phyloP scores from a whole-genome alignment of 441 rosid genomes.

The Erodium texanum region DNA sequence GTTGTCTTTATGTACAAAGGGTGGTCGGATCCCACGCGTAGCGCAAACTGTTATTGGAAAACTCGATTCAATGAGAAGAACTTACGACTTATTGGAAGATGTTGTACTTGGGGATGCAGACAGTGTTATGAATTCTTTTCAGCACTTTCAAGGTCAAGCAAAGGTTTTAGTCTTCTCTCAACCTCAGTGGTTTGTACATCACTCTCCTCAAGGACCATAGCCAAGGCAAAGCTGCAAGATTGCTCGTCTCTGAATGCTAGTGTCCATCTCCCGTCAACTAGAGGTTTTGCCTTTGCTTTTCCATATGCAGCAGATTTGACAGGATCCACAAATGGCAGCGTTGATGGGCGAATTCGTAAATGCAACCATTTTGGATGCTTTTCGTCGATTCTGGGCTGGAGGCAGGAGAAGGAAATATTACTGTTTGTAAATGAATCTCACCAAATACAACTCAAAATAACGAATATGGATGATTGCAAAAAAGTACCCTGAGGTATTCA shows the following conservation, averaged over 20 bases:
- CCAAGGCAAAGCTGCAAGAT: conserved; percentile 59
- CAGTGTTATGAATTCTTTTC: conserved; percentile 21
- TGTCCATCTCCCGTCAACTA: conserved; percentile 94
- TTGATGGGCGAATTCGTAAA: conserved; percentile 74
- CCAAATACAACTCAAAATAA: too few species aligned
- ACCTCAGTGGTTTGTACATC: conserved; percentile 59
- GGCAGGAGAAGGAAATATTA: conserved; percentile 9
- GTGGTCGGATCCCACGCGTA: background rate
- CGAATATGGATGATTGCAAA: too few species aligned
- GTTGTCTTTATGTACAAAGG: background rate
- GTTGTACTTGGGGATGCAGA: conserved; percentile 12
- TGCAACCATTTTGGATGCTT: conserved; percentile 85
- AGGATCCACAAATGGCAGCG: conserved; percentile 57
- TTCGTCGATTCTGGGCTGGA: conserved; percentile 78
- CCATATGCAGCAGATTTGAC: conserved; percentile 33
- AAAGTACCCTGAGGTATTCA: too few species aligned
- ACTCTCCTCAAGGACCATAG: conserved; percentile 60
- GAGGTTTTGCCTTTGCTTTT: conserved; percentile 47
- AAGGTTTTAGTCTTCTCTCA: conserved; percentile 58
- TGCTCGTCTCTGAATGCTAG: conserved; percentile 77
- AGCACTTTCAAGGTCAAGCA: conserved; percentile 46
- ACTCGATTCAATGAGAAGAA: conserved; percentile 19
- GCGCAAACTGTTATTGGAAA: conserved; percentile 17
- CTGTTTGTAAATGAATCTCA: background rate
- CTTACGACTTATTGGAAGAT: conserved; percentile 19